A percentile compares a stretch with the other conserved stretches of the same genome.
Conservation (phyloP, 495 filamentous ascomycete species). For the Tetracladium setigerum region DNA sequence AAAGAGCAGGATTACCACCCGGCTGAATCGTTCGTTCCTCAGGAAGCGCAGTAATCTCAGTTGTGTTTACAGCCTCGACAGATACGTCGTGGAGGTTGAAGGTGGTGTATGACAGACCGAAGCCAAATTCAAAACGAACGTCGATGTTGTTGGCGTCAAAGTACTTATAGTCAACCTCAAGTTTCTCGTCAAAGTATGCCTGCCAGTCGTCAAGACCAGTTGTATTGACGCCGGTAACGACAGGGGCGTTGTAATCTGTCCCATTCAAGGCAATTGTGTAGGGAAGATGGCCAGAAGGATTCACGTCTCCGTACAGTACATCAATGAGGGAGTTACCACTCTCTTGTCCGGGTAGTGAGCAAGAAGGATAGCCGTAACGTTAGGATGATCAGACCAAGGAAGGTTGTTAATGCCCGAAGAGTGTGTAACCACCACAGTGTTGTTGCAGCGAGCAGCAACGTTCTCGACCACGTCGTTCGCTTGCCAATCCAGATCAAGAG, state of each 20-base stretch:
- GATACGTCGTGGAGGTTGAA: slow-evolving; percentile 63
- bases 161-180: slow-evolving; percentile 62
- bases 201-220: slow-evolving; percentile 41
- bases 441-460: slow-evolving; percentile 46
- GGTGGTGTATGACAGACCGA: slow-evolving; percentile 71
- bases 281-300: slow-evolving; percentile 56
- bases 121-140: slow-evolving; percentile 63
- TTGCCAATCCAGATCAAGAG: slow-evolving; percentile 72
- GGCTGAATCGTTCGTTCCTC: slow-evolving; percentile 32
- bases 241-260: slow-evolving; percentile 40
- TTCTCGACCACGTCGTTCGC: slow-evolving; percentile 53
- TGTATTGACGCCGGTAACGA: slow-evolving; percentile 27
- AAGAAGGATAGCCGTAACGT: slow-evolving; percentile 55
- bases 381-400: slow-evolving; percentile 48
- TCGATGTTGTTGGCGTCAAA: slow-evolving; percentile 48
- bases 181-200: slow-evolving; percentile 51
- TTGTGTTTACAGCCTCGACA: slow-evolving; percentile 50
- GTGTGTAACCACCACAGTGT: slow-evolving; percentile 55
- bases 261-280: slow-evolving; percentile 62
- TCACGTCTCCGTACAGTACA: slow-evolving; percentile 50
- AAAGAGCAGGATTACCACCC: slow-evolving; percentile 62
- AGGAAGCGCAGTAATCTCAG: slow-evolving; percentile 38
- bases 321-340: slow-evolving; percentile 46
- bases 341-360: slow-evolving; percentile 52
- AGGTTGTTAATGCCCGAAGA: slow-evolving; percentile 55